A percentile compares a stretch with the other conserved stretches of the same genome.
These are phyloP conservation scores for Crithidia expoeki DNA, from an alignment of 208 protist genomes.

Conservation along the genomic window DNA sequence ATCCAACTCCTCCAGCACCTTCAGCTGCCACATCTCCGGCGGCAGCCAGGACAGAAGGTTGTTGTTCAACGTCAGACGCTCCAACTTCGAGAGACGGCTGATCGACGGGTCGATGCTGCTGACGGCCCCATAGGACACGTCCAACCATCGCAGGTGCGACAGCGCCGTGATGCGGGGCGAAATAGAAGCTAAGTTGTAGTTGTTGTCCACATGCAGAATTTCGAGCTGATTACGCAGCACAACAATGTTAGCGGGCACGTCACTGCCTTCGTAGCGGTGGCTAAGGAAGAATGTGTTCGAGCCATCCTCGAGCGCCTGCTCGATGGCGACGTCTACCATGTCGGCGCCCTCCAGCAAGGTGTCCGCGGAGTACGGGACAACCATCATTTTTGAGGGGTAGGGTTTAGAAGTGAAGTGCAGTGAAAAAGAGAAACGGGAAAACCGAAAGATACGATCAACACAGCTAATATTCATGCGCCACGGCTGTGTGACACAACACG, in stretches of 20 bases:
- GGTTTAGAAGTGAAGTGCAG: neutral
- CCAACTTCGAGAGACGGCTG: constrained; percentile 60
- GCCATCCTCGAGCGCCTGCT: constrained; percentile 53
- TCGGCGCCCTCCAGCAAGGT: constrained; percentile 16
- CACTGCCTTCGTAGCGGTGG: constrained; percentile 23
- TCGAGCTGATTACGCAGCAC: constrained; percentile 65
- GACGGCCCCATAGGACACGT: constrained; percentile 73
- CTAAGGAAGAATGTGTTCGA: constrained; percentile 55
- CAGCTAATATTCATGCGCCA: too few species aligned
- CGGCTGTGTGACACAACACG: too few species aligned
- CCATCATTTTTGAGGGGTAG: constrained; percentile 3
- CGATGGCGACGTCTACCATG: constrained; percentile 33
- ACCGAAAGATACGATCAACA: too few species aligned
- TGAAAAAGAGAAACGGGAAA: neutral
- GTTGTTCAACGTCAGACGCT: constrained; percentile 72
- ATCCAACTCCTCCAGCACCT: constrained; percentile 67
- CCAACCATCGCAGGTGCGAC: constrained; percentile 58
- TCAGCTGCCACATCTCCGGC: constrained; percentile 73
- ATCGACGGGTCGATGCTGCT: constrained; percentile 46
- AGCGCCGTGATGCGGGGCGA: constrained; percentile 64
- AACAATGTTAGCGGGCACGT: constrained; percentile 45
- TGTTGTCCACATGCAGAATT: constrained; percentile 83
- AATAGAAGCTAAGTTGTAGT: constrained; percentile 66
- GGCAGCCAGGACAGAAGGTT: constrained; percentile 62
- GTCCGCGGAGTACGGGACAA: neutral